Evolutionary conservation across 768 basidiomycete genomes (phyloP), one percentile per base, ranked within the genome.

Genomic region (Hirschioporus abietinus): DNA sequence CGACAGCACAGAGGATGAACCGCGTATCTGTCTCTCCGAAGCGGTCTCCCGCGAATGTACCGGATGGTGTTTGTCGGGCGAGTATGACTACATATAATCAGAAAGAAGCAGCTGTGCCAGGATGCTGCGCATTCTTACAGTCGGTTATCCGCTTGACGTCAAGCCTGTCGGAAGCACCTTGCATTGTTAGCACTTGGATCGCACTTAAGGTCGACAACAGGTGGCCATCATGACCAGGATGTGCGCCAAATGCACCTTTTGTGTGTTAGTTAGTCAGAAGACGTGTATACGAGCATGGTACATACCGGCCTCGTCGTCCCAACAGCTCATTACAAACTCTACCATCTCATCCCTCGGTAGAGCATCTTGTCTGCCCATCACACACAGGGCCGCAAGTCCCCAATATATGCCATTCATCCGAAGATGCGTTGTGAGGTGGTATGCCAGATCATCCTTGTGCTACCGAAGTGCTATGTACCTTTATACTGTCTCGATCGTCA

Each of bases 371-470:
- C 84, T 84, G 0, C 83, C 86, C 88, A 99, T 91, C 60, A 95
- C 81, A 42, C 84, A 91, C 1, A 96, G 79, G 0, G 97, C 95
- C 0, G 91, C 94, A 57, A 95, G 80, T 8, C 95, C 97, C 97
- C 97, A 99, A 76, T 97, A 99, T 8, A 99, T 82, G 1, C 95
- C 96, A 76, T 98, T 99, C 77, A 99, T 81, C 7, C 96, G 91
- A 7, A 99, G 84, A 76, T 99, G 97, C 15, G 95, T 83, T 0
- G 96, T 96, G 23, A 96, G 82, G 75, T 96, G 93, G 78, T 96
- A 96, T 1, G 85, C 82, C 20, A 97, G 83, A 70, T 95, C 93
- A 80, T 93, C 87, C 66, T 90, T 89, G 77, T 81, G 89, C 92
- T 78, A 66, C n/a, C 25, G 62, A 20, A 62, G 42, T 52, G 42